These are phyloP conservation scores for Streptanthus diversifolius DNA, from an alignment of 345 rosid genomes.

Conservation along the genomic window DNA sequence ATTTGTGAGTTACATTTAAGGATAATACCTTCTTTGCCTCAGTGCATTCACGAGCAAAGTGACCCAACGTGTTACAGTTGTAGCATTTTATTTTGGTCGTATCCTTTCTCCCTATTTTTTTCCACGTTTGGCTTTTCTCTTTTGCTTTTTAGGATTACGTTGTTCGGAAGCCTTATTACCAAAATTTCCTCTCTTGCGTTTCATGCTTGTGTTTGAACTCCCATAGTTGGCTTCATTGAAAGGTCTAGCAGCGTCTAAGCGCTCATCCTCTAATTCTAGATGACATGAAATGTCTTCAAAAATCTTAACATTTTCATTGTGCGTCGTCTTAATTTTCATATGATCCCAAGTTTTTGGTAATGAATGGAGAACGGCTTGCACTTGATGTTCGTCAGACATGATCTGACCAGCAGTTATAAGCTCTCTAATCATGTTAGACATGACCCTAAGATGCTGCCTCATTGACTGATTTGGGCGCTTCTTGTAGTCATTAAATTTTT, in stretches of 20 bases:
- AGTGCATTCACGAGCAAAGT: constrained; percentile 14
- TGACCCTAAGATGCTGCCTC: background rate
- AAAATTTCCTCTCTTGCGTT: background rate
- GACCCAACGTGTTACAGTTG: background rate
- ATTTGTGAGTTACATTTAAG: background rate
- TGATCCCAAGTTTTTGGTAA: background rate
- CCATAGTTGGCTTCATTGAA: background rate
- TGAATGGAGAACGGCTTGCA: background rate
- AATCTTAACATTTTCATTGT: background rate
- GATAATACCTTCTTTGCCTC: constrained; percentile 4
- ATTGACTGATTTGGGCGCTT: background rate
- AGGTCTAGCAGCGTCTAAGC: background rate
- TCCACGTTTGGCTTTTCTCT: background rate
- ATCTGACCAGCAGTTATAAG: background rate
- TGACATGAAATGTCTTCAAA: constrained; percentile 7
- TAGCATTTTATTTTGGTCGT: constrained; percentile 10
- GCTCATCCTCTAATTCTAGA: constrained; percentile 18
- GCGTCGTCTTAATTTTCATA: background rate
- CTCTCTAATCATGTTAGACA: background rate
- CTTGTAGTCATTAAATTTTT: background rate
- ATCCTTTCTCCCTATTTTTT: background rate
- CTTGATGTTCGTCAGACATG: background rate
- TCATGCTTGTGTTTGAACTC: background rate
- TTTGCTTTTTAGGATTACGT: background rate
- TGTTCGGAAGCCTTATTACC: background rate